Base-by-base conservation (phyloP, 352 stramenopile species). In the Aphanomyces stellatus region DNA sequence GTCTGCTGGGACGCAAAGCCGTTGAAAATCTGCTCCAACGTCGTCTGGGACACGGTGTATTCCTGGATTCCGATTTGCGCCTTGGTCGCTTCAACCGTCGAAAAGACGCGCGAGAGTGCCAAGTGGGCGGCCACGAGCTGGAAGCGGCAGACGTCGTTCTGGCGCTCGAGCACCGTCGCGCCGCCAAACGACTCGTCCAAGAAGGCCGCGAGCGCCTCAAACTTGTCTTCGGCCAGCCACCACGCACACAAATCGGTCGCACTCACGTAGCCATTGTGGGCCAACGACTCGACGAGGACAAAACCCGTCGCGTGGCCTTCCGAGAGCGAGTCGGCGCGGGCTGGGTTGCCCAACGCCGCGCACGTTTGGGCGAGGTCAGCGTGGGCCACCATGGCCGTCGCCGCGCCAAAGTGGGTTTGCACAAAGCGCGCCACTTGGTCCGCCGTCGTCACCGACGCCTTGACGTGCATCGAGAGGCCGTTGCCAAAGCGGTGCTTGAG, bases 401-500 rank as follows among this genome's bases (percentile, higher is more conserved):
- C 0, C 3, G 69, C 27, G 2, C 51, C 61, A 19, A 46, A 46
- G 11, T 49, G 46, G 67, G 66, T 1, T 53, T 53, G 3, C 6
- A 8, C 19, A 22, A 25, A 15, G 60, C 34, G 11, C 49, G 78
- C 77, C n/a, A 87, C 43, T 27, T 84, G 72, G 17, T 74, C 53
- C 5, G 76, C 46, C 5, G 56, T 62, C 24, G 73, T 64, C 49
- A 65, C 72, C 0, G 67, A 66, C 24, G 87, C 68, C 62, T 85
- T 85, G 10, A 87, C 69, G 25, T 97, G 87, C 43, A 98, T 74
- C 60, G 97, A 80, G 42, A 96, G 94, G 5, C 93, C 96, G 57
- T 96, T 78, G n/a, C 96, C 97, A 70, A 98, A 99, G 25, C 91
- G 90, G 68, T 80, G 81, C 78, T 99, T 99, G 69, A 99, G 71